Evolutionary conservation across 2,329 filamentous ascomycete genomes (phyloP), one percentile per base, ranked within the genome.

Genomic region (Ophioceras dolichostomum): DNA sequence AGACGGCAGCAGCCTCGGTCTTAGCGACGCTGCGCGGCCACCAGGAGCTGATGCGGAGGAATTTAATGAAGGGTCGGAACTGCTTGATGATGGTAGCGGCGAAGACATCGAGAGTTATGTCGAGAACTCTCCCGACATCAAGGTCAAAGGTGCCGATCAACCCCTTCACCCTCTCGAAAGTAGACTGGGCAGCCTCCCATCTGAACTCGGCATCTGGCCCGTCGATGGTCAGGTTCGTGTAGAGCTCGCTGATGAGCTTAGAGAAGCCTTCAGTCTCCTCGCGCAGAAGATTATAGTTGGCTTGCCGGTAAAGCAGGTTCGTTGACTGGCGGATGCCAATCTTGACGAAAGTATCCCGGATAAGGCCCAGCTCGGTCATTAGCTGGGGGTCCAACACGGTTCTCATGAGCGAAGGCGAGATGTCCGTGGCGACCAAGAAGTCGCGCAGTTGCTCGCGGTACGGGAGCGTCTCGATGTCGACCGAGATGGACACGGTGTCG

Each of bases 191-290:
- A 26, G 83, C 72, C 43, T 86, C 81, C 28, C 28, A 37, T 75
- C 75, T 2, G 77, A 77, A n/a, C 81, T 80, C 17, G 13, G 39
- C 36, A 27, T 49, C 47, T 26, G 78, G 76, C 38, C 81, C 76
- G 43, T 73, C 76, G 47, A 79, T 79, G 49, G 83, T 85, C 1
- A 41, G 42, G 37, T 83, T 93, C 7, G 86, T 89, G 58, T 95
- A 98, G 22, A 96, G 78, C 56, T 98, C 91, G 0, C 89, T 95
- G 42, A 94, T 78, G 33, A 98, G 74, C 57, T 98, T 98, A 0
- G 91, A 88, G 54, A 94, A 98, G 29, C 93, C 91, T 60, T 98
- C 91, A 0, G 86, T 86, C 59, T 98, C 91, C 61, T 98, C 91
- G 32, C 91, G 79, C 16, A 98, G 66, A 7, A 98, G 65, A 51